phyloP scores from a whole-genome alignment of 176 grass and related monocot genomes.

The Pharus latifolius region DNA sequence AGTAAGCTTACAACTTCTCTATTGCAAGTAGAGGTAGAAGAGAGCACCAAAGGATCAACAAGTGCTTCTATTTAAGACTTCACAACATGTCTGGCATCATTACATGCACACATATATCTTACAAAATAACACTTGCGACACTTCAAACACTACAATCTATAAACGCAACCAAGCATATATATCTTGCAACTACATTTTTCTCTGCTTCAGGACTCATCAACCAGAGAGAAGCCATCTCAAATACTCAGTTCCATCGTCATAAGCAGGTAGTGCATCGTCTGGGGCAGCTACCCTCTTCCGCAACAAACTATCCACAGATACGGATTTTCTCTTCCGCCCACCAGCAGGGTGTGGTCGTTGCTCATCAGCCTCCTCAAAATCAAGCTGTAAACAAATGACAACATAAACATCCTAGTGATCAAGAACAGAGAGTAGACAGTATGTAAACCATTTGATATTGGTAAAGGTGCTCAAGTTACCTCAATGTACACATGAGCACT shows the following conservation, averaged over 20 bases:
- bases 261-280: slow-evolving; percentile 23
- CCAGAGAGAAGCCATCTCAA: slow-evolving; percentile 37
- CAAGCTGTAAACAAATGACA: slow-evolving; percentile 22
- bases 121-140: background rate
- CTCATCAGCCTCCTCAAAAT: slow-evolving; percentile 35
- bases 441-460: background rate
- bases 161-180: background rate
- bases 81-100: background rate
- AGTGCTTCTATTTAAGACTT: background rate
- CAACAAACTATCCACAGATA: slow-evolving; percentile 22
- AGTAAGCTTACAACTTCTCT: too few species aligned
- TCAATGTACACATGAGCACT: slow-evolving; percentile 26
- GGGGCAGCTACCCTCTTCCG: slow-evolving; percentile 31
- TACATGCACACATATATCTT: background rate
- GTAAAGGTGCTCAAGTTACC: slow-evolving; percentile 13
- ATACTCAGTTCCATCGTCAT: slow-evolving; percentile 25
- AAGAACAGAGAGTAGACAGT: too few species aligned
- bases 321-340: slow-evolving; percentile 31
- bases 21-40: background rate
- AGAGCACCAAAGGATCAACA: background rate
- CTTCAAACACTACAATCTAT: background rate
- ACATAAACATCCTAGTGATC: background rate
- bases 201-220: background rate
- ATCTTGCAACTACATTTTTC: background rate
- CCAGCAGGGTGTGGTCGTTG: slow-evolving; percentile 14